These are phyloP conservation scores for Colletotrichum sp. DNA, from an alignment of 2,329 filamentous ascomycete genomes.

Conservation along the genomic window DNA sequence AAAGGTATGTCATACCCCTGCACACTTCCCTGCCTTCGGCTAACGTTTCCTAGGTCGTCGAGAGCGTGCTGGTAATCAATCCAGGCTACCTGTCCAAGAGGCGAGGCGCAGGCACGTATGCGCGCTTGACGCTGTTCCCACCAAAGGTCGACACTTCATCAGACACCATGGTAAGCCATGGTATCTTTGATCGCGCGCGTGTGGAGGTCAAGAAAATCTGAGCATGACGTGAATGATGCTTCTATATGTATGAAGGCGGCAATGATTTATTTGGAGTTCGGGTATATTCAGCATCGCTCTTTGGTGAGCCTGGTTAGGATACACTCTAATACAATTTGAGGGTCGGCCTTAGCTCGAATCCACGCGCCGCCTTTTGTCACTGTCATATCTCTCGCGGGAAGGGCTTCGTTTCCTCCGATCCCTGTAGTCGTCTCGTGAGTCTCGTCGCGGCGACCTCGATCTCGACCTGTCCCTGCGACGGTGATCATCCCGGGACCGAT, in stretches of 20 bases:
- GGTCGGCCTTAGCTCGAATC: conserved; percentile 40
- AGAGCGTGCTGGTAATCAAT: conserved; percentile 89
- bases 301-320: conserved; percentile 1
- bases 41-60: conserved; percentile 71
- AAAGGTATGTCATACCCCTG: conserved; percentile 63
- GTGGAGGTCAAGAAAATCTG: conserved; percentile 86
- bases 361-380: conserved; percentile 64
- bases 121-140: conserved; percentile 77
- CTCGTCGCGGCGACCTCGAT: conserved; percentile 58
- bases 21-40: not conserved
- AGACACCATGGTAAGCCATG: conserved; percentile 69
- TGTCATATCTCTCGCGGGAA: conserved; percentile 59
- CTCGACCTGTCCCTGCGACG: conserved; percentile 44
- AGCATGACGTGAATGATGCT: not conserved
- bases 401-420: conserved; percentile 62
- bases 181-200: conserved; percentile 80
- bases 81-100: conserved; percentile 87
- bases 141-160: conserved; percentile 65
- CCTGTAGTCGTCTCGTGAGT: conserved; percentile 48
- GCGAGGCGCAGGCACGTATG: conserved; percentile 84
- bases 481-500: conserved; percentile 36
- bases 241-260: not conserved
- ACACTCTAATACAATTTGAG: conserved; percentile 6
- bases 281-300: conserved; percentile 23
- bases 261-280: conserved; percentile 12